Base-by-base conservation (phyloP, 306 rosid species). In the Prosopis cineraria region DNA sequence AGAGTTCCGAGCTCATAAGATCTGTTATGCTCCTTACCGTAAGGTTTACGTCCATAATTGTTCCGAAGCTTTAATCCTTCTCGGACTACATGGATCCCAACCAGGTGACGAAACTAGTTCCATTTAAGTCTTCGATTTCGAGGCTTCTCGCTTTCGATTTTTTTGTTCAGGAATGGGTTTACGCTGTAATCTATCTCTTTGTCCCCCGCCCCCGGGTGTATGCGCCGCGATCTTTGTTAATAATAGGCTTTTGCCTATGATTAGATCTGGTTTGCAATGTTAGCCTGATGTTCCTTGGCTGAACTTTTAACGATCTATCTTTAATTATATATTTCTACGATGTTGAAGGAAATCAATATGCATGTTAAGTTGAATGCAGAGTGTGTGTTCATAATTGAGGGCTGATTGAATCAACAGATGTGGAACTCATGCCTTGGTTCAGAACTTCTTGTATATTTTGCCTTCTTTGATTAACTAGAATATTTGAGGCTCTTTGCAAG, bases 11-110 rank as follows among this genome's bases (percentile, higher is more conserved):
- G 76, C 20, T n/a, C n/a, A n/a, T n/a, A 59, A 17, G 77, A 60
- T 70, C 53, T 70, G 41, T 70, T 70, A 31, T 34, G 74, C 39
- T 13, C 10, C 16, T 6, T 25, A n/a, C 14, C 72, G 16, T 14
- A 55, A 72, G 7, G 14, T 52, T 2, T 13, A 19, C 74, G 30
- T 11, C n/a, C 20, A 6, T 10, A 37, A 13, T 7, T 30, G 4
- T 16, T 19, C 14, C 56, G 34, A 58, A 58, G 48, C 58, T 55
- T 36, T 59, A 24, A 45, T 44, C 71, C 52, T 71, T 47, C 66
- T 63, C 5, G 6, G 8, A 68, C 24, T 30, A 47, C n/a, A 50
- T 80, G 87, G 87, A 79, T 84, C 68, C 66, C 69, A 73, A 73
- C 55, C 84, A 80, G 81, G 87, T 80, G 55, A 53, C 70, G 37